Conservation (phyloP, 768 basidiomycete genomes). For the Russula sp. region DNA sequence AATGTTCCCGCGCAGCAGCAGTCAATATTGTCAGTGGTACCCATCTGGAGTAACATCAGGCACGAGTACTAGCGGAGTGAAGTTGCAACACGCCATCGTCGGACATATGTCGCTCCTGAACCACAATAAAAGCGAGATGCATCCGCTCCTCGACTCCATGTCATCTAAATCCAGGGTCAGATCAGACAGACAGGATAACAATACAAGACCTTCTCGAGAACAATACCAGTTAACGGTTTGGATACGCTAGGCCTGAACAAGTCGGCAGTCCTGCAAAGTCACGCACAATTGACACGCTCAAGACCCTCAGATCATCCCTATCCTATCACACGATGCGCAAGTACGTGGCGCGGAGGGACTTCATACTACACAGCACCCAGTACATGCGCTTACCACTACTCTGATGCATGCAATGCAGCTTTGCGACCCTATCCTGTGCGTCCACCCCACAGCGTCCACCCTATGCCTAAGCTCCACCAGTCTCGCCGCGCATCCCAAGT, state of each 20-base stretch:
- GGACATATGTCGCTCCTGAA: neutral
- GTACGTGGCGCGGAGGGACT: neutral
- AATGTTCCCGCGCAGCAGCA: neutral
- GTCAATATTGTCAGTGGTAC: neutral
- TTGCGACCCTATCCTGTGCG: neutral
- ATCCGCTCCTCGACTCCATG: neutral
- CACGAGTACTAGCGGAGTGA: neutral
- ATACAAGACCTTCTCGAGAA: neutral
- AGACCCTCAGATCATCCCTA: neutral
- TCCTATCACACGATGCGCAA: neutral
- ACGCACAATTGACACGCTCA: neutral
- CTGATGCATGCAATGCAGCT: neutral
- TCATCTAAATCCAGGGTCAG: neutral
- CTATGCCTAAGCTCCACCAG: neutral
- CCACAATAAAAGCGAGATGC: neutral
- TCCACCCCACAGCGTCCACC: neutral
- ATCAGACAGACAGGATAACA: neutral
- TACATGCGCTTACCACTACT: conserved; percentile 11
- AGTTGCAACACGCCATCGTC: neutral
- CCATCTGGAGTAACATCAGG: neutral
- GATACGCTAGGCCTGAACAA: neutral
- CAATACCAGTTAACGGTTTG: neutral
- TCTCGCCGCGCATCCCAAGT: neutral
- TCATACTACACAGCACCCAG: neutral
- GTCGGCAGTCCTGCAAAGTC: no score